Evolutionary conservation across 1,284 basidiomycete species (phyloP), one percentile per base, ranked within the genome.

Genomic region (Boletellus deceptivus): DNA sequence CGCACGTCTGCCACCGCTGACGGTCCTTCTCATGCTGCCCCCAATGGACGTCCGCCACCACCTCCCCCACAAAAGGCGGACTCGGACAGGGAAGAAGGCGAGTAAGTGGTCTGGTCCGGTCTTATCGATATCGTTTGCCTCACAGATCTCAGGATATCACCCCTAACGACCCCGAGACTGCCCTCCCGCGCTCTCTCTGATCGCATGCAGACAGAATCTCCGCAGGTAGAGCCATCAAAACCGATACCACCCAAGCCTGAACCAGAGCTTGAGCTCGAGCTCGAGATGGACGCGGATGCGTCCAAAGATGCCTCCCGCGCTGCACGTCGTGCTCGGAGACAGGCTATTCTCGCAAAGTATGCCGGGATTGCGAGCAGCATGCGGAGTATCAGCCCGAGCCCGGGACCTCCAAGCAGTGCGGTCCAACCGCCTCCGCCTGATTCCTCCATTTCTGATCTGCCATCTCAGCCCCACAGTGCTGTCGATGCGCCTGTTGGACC

Each of bases 301-400:
- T 81, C 86, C 18, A 76, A 87, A 2, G 90, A 92, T 63, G 79
- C 85, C 51, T 73, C 86, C 4, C 74, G 93, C 20, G 91, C 87
- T 39, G 88, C 84, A 50, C 80, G 91, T n/a, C 79, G 88, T 29
- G 85, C 86, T 24, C 87, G 83, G 59, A 83, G 93, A 36, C 84
- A 86, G 58, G 92, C 89, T 20, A 93, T 97, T 48, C 74, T 93
- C 53, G 91, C 91, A 50, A 93, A 91, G 70, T 90, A 93, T 70
- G 65, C 75, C 9, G 79, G 80, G 18, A 68, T 74, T 38, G 63
- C 75, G 48, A 81, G 77, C 59, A 67, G 70, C 43, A 53, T 53
- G 41, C 65, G 68, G 48, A 69, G 72, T 43, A 69, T 73, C 55
- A 82, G 79, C 53, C 73, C 77, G 24, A 80, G 79, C 59, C 79